Evolutionary conservation across 352 stramenopile genomes (phyloP), one percentile per base, ranked within the genome.

Genomic region (Globisporangium polare): DNA sequence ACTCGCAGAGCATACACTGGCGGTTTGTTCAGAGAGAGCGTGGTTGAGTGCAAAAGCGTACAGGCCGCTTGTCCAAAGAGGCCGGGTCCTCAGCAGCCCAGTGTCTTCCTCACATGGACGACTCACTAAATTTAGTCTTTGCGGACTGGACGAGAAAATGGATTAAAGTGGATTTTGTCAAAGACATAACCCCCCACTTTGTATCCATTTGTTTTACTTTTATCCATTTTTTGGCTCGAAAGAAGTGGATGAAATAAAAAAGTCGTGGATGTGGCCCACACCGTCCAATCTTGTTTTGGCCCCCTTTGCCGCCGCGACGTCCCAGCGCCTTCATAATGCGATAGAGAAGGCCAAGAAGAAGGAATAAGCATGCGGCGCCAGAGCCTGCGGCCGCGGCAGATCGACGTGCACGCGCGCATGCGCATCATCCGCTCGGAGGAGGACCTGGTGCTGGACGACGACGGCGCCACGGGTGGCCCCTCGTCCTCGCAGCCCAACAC

Each of bases 351-450:
- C 5, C 8, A 53, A 10, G 8, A 18, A 17, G 5, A 39, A 66
- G 3, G 8, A 18, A 17, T 8, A 39, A 66, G 3, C 20, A 93
- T 93, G 82, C 80, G 85, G 29, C 85, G 88, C 53, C 85, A 89
- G 72, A 96, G 83, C 68, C 74, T 95, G 52, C 78, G 86, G 24
- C 87, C 89, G 58, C 84, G 89, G 54, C 86, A 93, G 72, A 90
- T 96, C 71, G 89, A 96, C 63, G 68, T 96, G 45, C 85, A 96
- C 67, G 83, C 86, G 71, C 80, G 76, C 55, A 94, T 96, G 73
- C 77, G 76, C 51, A 84, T 96, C 64, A 85, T 95, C 56, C 87
- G 86, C 43, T 78, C 81, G 39, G 83, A 92, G 65, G 83, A 91
- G 39, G 83, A 95, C 50, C 78, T 95, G 33, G 78, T 86, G 15